phyloP scores from a whole-genome alignment of 768 basidiomycete genomes.

The Hortiboletus campestris region DNA sequence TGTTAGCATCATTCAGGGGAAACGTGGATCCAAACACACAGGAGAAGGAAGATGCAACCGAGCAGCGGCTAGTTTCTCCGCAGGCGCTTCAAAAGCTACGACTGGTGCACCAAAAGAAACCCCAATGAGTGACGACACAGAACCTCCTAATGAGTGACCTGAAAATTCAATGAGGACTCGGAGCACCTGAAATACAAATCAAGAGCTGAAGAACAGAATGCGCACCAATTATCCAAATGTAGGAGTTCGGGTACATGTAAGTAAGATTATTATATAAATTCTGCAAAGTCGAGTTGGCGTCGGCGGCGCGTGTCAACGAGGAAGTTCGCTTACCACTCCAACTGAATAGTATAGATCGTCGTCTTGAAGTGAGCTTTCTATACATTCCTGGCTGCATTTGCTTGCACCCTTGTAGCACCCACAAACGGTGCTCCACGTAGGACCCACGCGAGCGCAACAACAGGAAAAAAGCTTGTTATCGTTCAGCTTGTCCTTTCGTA shows the following conservation, averaged over 20 bases:
- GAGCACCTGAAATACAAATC: neutral
- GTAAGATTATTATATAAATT: constrained; percentile 92
- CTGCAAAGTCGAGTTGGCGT: constrained; percentile 36
- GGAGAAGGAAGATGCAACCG: constrained; percentile 87
- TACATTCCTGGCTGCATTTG: constrained; percentile 77
- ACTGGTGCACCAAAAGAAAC: constrained; percentile 91
- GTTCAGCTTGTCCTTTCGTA: constrained; percentile 87
- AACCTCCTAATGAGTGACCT: constrained; percentile 82
- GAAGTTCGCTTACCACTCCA: constrained; percentile 61
- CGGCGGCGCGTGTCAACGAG: neutral
- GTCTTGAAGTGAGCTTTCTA: constrained; percentile 73
- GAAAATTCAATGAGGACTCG: neutral
- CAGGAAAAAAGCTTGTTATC: constrained; percentile 96
- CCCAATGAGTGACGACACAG: constrained; percentile 80
- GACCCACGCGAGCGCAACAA: constrained; percentile 93
- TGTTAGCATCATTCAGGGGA: neutral
- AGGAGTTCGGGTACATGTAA: constrained; percentile 83
- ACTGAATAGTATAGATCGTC: constrained; percentile 88
- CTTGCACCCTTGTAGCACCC: constrained; percentile 74
- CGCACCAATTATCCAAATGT: constrained; percentile 83
- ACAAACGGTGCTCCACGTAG: constrained; percentile 92
- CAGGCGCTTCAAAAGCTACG: constrained; percentile 87
- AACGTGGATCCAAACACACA: constrained; percentile 40
- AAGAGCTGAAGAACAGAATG: constrained; percentile 5
- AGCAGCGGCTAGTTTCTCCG: constrained; percentile 64